Evolutionary conservation across 2,329 filamentous ascomycete genomes (phyloP).

Genomic region (Pseudogymnoascus sp.): DNA sequence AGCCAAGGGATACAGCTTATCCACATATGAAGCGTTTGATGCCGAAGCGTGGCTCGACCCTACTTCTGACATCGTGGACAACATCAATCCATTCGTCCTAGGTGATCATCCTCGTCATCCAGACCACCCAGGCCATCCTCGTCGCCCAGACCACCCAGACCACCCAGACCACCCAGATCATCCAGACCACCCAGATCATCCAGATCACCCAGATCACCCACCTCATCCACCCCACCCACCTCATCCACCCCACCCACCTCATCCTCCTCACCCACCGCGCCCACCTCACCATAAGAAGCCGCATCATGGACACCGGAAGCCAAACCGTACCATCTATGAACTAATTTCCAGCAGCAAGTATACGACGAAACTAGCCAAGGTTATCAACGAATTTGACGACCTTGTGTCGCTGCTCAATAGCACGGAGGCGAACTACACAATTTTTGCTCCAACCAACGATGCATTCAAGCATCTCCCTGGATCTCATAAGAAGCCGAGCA

Average conservation of each 20-base stretch:
- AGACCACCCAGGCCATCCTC: neutral
- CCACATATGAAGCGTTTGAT: conserved; percentile 26
- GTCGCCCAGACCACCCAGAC: neutral
- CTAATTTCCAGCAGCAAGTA: conserved; percentile 67
- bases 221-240: conserved; percentile 14
- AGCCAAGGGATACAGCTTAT: conserved; percentile 13
- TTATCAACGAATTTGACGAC: conserved; percentile 65
- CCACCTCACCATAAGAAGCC: conserved; percentile 23
- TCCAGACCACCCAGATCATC: conserved; percentile 19
- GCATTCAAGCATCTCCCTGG: conserved; percentile 60
- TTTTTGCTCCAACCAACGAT: conserved; percentile 71
- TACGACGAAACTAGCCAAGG: conserved; percentile 66
- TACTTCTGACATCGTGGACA: conserved; percentile 28
- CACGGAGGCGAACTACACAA: conserved; percentile 65
- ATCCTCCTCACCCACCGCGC: conserved; percentile 25
- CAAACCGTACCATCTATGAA: conserved; percentile 70
- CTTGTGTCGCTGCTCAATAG: conserved; percentile 67
- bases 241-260: conserved; percentile 20
- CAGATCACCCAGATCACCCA: conserved; percentile 23
- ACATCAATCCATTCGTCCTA: conserved; percentile 23
- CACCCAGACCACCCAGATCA: neutral
- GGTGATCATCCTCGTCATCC: neutral
- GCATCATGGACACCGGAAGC: conserved; percentile 29
- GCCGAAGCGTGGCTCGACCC: conserved; percentile 27
- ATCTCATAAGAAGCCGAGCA: conserved; percentile 50